Percentiles rank a stretch among this genome's conserved stretches.
These are phyloP conservation scores for Globisporangium yorkense DNA, from an alignment of 352 stramenopile species.

Conservation along the genomic window DNA sequence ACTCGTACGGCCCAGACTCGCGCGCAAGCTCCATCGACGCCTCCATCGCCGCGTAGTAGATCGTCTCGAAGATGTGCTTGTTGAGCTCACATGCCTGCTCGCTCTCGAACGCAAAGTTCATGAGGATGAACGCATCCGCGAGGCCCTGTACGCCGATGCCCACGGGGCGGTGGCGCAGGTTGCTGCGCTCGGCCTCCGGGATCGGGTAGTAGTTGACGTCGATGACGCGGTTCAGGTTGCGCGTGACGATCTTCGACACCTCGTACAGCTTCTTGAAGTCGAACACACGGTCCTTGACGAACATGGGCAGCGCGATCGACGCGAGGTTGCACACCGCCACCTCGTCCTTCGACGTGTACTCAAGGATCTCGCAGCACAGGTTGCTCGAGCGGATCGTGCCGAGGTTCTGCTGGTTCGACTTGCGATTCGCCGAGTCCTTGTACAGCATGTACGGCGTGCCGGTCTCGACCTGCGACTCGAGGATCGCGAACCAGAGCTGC, in stretches of 20 bases:
- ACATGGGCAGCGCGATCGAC: constrained; percentile 95
- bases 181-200: constrained; percentile 82
- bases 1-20: constrained; percentile 94
- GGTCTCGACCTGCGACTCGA: constrained; percentile 99
- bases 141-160: constrained; percentile 98
- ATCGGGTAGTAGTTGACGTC: constrained; percentile 99
- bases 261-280: constrained; percentile 96
- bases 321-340: constrained; percentile 99
- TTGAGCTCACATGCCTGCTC: constrained; percentile 90
- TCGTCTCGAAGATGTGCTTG: constrained; percentile 99
- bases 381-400: constrained; percentile 99
- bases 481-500: constrained; percentile 98
- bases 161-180: constrained; percentile 97
- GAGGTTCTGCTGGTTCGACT: constrained; percentile 99
- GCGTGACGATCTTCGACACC: constrained; percentile 95
- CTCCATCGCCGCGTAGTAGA: constrained; percentile 97
- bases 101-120: constrained; percentile 97
- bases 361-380: constrained; percentile 98
- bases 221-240: constrained; percentile 99
- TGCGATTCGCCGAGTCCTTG: constrained; percentile 98
- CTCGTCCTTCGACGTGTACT: constrained; percentile 98
- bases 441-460: constrained; percentile 99
- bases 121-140: constrained; percentile 96
- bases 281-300: constrained; percentile 88
- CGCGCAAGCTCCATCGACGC: constrained; percentile 95